phyloP scores from a whole-genome alignment of 306 rosid species.

The Parietaria judaica region DNA sequence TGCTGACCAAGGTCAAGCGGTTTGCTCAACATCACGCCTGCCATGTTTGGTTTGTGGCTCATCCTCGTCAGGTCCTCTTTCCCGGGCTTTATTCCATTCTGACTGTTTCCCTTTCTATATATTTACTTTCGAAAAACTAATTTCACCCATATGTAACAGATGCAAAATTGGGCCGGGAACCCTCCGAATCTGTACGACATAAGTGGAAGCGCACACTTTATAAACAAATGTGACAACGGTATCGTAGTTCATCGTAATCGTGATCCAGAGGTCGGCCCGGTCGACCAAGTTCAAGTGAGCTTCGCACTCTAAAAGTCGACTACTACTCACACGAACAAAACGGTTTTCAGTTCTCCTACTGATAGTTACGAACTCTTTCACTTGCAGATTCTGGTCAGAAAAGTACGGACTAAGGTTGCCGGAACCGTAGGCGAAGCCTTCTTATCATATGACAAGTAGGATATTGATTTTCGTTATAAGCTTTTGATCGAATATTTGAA shows the following conservation, averaged over 20 bases:
- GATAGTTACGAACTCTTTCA: constrained; percentile 2
- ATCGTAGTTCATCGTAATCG: constrained; percentile 84
- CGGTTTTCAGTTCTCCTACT: neutral
- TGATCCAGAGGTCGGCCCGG: constrained; percentile 69
- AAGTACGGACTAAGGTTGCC: constrained; percentile 81
- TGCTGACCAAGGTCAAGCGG: constrained; percentile 84
- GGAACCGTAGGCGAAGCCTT: constrained; percentile 74
- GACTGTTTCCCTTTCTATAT: neutral
- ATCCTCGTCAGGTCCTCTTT: constrained; percentile 76
- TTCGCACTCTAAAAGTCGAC: neutral
- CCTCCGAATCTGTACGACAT: constrained; percentile 93
- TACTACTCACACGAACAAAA: neutral
- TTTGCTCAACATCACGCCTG: constrained; percentile 92
- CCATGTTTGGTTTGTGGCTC: constrained; percentile 99
- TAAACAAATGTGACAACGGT: constrained; percentile 94
- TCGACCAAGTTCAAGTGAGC: constrained; percentile 75
- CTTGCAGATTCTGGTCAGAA: constrained; percentile 69
- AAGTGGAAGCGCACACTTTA: constrained; percentile 92
- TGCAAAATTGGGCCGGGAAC: constrained; percentile 66
- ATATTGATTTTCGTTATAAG: neutral
- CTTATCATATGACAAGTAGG: constrained; percentile 64
- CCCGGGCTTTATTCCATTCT: neutral
- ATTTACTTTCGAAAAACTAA: constrained; percentile 7
- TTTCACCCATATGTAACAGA: constrained; percentile 30
- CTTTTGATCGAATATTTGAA: neutral